Evolutionary conservation across 176 grass and related monocot species (phyloP).

Genomic region (Oryza brachyantha): DNA sequence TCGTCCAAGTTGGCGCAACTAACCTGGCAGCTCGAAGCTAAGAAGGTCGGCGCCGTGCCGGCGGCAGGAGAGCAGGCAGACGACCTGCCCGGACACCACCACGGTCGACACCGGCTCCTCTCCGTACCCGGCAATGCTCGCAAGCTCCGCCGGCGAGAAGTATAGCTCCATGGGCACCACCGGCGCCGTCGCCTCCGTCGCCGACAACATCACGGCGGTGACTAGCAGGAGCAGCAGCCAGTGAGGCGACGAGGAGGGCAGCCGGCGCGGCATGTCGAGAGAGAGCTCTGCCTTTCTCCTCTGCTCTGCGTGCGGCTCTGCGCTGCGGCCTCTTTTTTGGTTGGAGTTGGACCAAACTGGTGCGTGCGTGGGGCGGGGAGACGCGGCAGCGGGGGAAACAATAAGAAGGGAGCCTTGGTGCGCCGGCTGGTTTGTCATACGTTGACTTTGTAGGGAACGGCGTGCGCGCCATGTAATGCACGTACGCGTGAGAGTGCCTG

Average conservation of each 20-base stretch:
- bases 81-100: constrained; percentile 53
- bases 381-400: no score
- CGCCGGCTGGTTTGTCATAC: not conserved
- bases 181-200: not conserved
- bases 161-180: constrained; percentile 47
- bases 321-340: not conserved
- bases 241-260: not conserved
- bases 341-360: not conserved
- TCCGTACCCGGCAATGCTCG: constrained; percentile 62
- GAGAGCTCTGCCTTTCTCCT: not conserved
- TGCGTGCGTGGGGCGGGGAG: not conserved
- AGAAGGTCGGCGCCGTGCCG: constrained; percentile 32
- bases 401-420: not conserved
- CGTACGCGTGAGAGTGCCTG: not conserved
- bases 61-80: constrained; percentile 49
- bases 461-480: constrained; percentile 9
- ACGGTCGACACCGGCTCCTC: constrained; percentile 72
- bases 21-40: constrained; percentile 48
- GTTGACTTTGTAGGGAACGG: not conserved
- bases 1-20: not conserved
- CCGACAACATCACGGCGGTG: not conserved
- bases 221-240: not conserved
- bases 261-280: not conserved
- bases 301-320: not conserved
- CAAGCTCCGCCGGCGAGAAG: constrained; percentile 54